phyloP scores from a whole-genome alignment of 129 eudicot genomes.

The Centella asiatica region DNA sequence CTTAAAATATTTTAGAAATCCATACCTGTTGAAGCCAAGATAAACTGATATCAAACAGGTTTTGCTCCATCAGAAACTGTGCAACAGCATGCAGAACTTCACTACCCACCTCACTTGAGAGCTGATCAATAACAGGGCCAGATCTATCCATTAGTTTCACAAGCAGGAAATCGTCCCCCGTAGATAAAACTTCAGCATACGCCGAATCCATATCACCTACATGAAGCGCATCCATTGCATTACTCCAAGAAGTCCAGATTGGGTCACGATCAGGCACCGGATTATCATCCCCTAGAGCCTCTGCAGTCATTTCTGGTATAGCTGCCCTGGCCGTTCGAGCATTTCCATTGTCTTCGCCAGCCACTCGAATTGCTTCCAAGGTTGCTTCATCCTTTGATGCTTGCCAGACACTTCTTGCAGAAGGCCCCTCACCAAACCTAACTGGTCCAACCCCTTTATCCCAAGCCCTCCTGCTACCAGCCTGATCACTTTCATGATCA shows the following conservation, averaged over 20 bases:
- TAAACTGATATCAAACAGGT: conserved; percentile 67
- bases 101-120: conserved; percentile 65
- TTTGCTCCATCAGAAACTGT: conserved; percentile 67
- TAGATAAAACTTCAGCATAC: conserved; percentile 74
- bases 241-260: conserved; percentile 83
- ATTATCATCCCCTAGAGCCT: conserved; percentile 68
- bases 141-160: conserved; percentile 85
- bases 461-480: conserved; percentile 72
- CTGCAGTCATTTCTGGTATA: conserved; percentile 75
- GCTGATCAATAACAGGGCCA: conserved; percentile 83
- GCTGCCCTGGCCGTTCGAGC: conserved; percentile 68
- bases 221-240: conserved; percentile 97
- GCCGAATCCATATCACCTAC: conserved; percentile 88
- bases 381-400: conserved; percentile 99
- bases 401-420: conserved; percentile 99
- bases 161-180: conserved; percentile 89
- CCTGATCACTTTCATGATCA: conserved; percentile 48
- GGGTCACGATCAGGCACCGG: conserved; percentile 77
- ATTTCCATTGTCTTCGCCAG: conserved; percentile 83
- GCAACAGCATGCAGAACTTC: conserved; percentile 80
- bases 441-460: conserved; percentile 55
- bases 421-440: conserved; percentile 94
- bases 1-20: too few species aligned
- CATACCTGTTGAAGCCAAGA: conserved; percentile 96
- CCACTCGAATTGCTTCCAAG: conserved; percentile 87